Conservation (phyloP, 1,284 basidiomycete species). For the Somion occarium region DNA sequence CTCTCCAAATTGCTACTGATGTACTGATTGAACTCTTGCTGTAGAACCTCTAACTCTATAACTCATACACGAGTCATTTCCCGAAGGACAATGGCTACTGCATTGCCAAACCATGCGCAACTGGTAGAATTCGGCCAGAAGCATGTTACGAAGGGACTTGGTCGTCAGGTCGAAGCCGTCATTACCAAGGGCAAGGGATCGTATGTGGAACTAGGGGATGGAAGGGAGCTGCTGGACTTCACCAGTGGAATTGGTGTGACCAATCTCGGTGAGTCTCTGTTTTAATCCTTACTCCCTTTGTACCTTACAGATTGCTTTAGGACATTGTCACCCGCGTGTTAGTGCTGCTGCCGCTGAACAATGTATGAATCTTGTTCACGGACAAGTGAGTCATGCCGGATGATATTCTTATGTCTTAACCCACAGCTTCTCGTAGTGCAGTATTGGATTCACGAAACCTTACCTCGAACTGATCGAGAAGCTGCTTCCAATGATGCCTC, state of each 20-base stretch:
- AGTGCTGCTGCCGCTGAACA: constrained; percentile 85
- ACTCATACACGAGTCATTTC: background rate
- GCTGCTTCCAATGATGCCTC: constrained; percentile 79
- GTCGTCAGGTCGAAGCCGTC: constrained; percentile 64
- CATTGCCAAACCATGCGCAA: constrained; percentile 16
- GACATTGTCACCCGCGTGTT: constrained; percentile 85
- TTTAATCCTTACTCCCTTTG: background rate
- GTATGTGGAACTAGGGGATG: constrained; percentile 69
- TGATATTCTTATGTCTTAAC: background rate
- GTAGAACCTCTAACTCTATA: background rate
- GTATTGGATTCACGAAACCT: constrained; percentile 73
- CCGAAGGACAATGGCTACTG: constrained; percentile 11
- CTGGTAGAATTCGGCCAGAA: constrained; percentile 45
- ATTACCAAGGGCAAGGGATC: constrained; percentile 78
- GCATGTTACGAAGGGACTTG: constrained; percentile 71
- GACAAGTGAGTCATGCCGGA: constrained; percentile 44
- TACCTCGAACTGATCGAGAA: constrained; percentile 76
- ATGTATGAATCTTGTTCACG: constrained; percentile 78
- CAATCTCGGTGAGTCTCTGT: constrained; percentile 52
- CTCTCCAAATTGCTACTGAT: too few relatives aligned
- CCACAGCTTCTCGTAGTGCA: too few relatives aligned
- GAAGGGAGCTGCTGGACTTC: constrained; percentile 75
- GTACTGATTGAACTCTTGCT: background rate
- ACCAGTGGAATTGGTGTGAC: constrained; percentile 86
- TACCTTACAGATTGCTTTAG: constrained; percentile 30